Base-by-base conservation (phyloP, 768 basidiomycete genomes). In the Xanthoconium purpureum region DNA sequence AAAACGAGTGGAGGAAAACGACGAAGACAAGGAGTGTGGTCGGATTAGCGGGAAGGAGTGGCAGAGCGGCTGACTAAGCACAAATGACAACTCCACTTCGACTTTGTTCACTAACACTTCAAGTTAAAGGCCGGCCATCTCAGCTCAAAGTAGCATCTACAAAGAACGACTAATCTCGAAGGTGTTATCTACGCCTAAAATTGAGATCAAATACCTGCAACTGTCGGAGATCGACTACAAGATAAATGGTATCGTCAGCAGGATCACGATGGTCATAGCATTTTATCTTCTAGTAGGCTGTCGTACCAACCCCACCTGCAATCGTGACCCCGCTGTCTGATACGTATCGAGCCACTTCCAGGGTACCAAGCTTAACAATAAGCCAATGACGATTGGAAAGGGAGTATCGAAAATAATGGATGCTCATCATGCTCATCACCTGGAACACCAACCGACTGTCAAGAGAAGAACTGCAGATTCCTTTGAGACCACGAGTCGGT, bases 11-110 rank as follows among this genome's bases (percentile, higher is more conserved):
- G 12, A 46, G 33, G 50, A 50, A 54, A 17, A 42, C 49, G 33
- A 43, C 24, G 28, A 28, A 18, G 36, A 33, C 24, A 33, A 18
- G 6, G 10, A 29, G 48, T 18, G 32, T 45, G 5, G 33, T 42
- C 32, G 49, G 39, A 40, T 24, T 0, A 45, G 18, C 32, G 20
- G 32, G 50, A 29, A 42, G 13, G 43, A 47, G 35, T 45, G 47
- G 50, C 39, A 36, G 40, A 18, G 47, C 15, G 12, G 62, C 50
- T 66, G 65, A 66, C 62, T 64, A 66, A 66, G 54, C 38, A 20
- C 20, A 47, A 30, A 30, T 17, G 7, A 10, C 37, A 6, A 38
- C 24, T 24, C 24, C 24, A 24, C 24, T 24, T 4, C 24, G 24
- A 24, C 24, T 24, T 24, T 4, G 24, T 24, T 24, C 24, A 4